A percentile compares a stretch with the other conserved stretches of the same genome.
phyloP scores from a whole-genome alignment of 169 alveolate genomes.

The Cyclospora cayetanensis region DNA sequence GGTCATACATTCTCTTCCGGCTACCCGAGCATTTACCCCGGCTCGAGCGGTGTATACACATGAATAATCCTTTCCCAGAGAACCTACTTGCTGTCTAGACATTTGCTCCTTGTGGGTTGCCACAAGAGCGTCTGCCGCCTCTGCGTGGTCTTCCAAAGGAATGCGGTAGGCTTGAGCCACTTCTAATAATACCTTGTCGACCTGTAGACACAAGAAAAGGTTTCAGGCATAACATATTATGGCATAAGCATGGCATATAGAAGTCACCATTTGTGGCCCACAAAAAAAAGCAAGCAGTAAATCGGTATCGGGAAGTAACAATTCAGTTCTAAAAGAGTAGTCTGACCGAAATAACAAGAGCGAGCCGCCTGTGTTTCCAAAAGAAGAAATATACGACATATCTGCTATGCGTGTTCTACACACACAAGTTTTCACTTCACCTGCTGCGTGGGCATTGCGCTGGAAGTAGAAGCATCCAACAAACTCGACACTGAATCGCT shows the following conservation, averaged over 20 bases:
- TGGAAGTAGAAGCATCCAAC: slow-evolving; percentile 62
- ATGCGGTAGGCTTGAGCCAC: neutral
- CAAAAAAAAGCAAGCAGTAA: neutral
- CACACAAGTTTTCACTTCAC: neutral
- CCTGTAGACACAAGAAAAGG: neutral
- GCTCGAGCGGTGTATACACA: neutral
- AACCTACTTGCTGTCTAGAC: neutral
- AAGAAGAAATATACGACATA: too few relatives aligned
- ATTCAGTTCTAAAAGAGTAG: too few relatives aligned
- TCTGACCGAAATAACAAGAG: too few relatives aligned
- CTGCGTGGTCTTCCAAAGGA: neutral
- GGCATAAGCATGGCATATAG: neutral
- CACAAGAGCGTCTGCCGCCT: neutral
- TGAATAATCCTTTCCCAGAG: neutral
- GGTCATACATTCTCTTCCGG: neutral
- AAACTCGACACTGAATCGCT: slow-evolving; percentile 65
- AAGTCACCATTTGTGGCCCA: neutral
- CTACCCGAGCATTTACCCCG: neutral
- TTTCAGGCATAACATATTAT: neutral
- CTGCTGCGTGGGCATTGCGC: slow-evolving; percentile 50
- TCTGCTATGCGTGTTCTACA: too few relatives aligned
- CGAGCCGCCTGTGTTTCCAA: too few relatives aligned
- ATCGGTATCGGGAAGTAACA: too few relatives aligned
- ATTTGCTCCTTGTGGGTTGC: neutral
- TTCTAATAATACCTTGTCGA: neutral